Base-by-base conservation (phyloP, 2,329 filamentous ascomycete genomes). In the Penicillium sclerotigenum region DNA sequence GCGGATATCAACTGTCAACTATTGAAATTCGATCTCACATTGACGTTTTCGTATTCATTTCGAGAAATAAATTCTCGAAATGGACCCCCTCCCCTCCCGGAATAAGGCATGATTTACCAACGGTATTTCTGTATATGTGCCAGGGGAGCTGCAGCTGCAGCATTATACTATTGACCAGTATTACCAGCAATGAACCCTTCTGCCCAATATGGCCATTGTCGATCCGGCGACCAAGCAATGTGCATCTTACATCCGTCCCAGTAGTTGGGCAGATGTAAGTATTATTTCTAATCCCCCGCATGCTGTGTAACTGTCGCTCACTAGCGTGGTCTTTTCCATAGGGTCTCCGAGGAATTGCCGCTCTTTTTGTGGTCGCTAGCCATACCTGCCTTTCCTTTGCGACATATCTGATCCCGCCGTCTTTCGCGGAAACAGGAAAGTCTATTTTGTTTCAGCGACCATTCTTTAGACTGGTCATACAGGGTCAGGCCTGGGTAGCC, bases 401-500 rank as follows among this genome's bases (percentile, higher is more conserved):
- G 59, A 72, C 73, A 58, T 75, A 76, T 16, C 72, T 83, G n/a
- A 79, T 83, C 60, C 71, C 76, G 33, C 77, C 81, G 6, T 73
- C 76, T 52, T 72, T 73, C 33, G 70, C 69, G n/a, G 73, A 80
- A 46, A 76, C 76, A 28, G 71, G 72, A 3, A 65, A 74, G 1
- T 79, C 81, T 5, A 75, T 77, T 47, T 60, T 84, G 29, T 77
- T 85, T 57, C 84, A 87, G 69, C 75, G 79, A 38, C 84, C 84
- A 14, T 81, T 83, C 63, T 72, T 87, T 56, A 81, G 84, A 54
- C 79, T 87, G 46, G 74, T 82, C 37, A 76, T 81, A 47, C 83
- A 85, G 65, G 84, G 86, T 22, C 80, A 86, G 16, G 82, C 84
- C 43, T 86, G 85, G 70, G 86, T 88, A 2, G 81, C 84, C 14